phyloP scores from a whole-genome alignment of 1,139 yeast genomes.

The Diutina rugosa region DNA sequence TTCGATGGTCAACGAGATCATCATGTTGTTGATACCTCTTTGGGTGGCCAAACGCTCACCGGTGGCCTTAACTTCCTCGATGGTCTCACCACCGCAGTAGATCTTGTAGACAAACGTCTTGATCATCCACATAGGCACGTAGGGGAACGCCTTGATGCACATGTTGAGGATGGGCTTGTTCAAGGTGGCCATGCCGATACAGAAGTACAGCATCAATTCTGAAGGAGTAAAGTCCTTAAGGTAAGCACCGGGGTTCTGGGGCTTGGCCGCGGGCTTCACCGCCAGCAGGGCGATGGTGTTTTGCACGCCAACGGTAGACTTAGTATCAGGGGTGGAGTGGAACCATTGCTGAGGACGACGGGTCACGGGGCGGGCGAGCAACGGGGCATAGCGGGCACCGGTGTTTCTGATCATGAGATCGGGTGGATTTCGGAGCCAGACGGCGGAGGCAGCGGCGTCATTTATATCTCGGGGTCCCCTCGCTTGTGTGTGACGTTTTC shows the following conservation, averaged over 20 bases:
- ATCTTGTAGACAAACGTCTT: conserved; percentile 67
- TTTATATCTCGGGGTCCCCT: not conserved
- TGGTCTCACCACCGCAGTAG: conserved; percentile 85
- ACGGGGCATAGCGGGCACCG: not conserved
- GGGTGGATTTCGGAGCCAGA: not conserved
- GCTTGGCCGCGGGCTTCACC: not conserved
- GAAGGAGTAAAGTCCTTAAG: conserved; percentile 20
- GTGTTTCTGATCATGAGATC: not conserved
- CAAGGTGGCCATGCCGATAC: conserved; percentile 57
- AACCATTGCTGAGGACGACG: not conserved
- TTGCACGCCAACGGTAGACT: not conserved
- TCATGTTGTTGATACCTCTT: conserved; percentile 84
- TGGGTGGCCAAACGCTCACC: conserved; percentile 46
- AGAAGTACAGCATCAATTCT: conserved; percentile 46
- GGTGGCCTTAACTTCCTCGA: conserved; percentile 54
- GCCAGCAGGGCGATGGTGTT: not conserved
- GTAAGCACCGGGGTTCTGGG: conserved; percentile 7
- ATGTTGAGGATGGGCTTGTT: conserved; percentile 47
- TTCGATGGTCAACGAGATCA: conserved; percentile 87
- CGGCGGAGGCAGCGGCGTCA: not conserved
- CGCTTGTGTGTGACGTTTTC: not conserved
- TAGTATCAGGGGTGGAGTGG: not conserved
- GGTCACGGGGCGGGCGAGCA: not conserved
- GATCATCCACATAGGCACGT: conserved; percentile 58
- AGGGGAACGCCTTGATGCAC: conserved; percentile 60